Conservation (phyloP, 192 early-diverging fungal genomes). For the Entomortierella chlamydospora region DNA sequence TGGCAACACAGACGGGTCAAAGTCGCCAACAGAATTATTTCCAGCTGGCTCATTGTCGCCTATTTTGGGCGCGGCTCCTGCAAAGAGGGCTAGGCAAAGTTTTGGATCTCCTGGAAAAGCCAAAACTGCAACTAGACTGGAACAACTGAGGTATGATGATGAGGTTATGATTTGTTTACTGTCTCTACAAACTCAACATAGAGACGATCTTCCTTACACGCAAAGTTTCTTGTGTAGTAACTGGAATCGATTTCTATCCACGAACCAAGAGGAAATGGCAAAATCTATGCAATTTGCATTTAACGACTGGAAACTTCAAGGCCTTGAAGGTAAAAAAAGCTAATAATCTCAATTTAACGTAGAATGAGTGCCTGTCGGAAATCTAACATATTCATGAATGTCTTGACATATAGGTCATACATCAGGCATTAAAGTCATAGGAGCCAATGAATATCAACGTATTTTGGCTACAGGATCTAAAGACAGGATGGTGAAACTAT, state of each 20-base stretch:
- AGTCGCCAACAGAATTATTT: constrained; percentile 31
- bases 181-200: too few relatives aligned
- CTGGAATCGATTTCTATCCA: constrained; percentile 71
- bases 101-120: constrained; percentile 52
- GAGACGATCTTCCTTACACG: not conserved
- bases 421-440: constrained; percentile 60
- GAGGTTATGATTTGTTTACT: not conserved
- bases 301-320: constrained; percentile 70
- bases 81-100: constrained; percentile 32
- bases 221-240: constrained; percentile 50
- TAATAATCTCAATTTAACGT: not conserved
- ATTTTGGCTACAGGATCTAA: constrained; percentile 69
- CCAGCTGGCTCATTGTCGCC: constrained; percentile 39
- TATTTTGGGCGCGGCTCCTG: constrained; percentile 27
- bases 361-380: not conserved
- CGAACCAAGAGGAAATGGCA: constrained; percentile 74
- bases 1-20: constrained; percentile 11
- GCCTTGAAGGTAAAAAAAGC: constrained; percentile 58
- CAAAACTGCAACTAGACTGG: constrained; percentile 37
- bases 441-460: constrained; percentile 63
- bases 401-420: constrained; percentile 58
- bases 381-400: not conserved
- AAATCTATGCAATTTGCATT: constrained; percentile 74
- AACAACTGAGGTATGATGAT: constrained; percentile 38
- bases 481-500: constrained; percentile 72